Evolutionary conservation across 2,329 filamentous ascomycete genomes (phyloP).

Genomic region (Gremmenia infestans): DNA sequence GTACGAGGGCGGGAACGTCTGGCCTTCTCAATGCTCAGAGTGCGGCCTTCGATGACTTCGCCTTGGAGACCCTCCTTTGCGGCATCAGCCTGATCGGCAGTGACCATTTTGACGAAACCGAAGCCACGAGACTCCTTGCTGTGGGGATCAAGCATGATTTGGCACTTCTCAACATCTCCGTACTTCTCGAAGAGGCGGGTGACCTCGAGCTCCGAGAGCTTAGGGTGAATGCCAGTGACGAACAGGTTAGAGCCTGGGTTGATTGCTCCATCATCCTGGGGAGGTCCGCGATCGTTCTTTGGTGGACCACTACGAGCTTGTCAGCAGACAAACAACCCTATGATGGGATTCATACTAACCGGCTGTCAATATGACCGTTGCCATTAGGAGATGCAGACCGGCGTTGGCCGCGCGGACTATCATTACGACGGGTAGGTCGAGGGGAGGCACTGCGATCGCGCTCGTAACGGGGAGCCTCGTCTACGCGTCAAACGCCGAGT

Average conservation of each 20-base stretch:
- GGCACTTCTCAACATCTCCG: constrained; percentile 96
- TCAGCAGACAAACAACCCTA: constrained; percentile 1
- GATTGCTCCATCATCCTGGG: constrained; percentile 69
- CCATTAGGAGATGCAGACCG: constrained; percentile 58
- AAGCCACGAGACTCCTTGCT: constrained; percentile 98
- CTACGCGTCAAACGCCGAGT: constrained; percentile 35
- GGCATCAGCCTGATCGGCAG: constrained; percentile 89
- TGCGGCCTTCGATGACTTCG: constrained; percentile 90
- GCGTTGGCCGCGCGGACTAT: constrained; percentile 50
- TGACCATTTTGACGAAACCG: constrained; percentile 98
- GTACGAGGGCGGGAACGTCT: constrained; percentile 91
- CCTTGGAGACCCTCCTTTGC: constrained; percentile 95
- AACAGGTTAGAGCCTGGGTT: constrained; percentile 98
- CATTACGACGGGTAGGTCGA: constrained; percentile 52
- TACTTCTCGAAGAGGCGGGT: constrained; percentile 97
- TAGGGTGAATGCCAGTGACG: constrained; percentile 95
- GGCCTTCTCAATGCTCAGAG: constrained; percentile 97
- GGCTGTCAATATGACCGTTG: constrained; percentile 41
- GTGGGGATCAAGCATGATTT: constrained; percentile 99
- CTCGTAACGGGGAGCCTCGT: constrained; percentile 61
- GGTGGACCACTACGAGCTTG: constrained; percentile 39
- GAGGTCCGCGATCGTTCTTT: constrained; percentile 44
- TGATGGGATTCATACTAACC: constrained; percentile 34
- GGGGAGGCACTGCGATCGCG: constrained; percentile 64
- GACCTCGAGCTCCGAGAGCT: constrained; percentile 83